Percentiles rank a stretch among this genome's conserved stretches.
phyloP scores from a whole-genome alignment of 345 rosid species.

The Euclidium syriacum region DNA sequence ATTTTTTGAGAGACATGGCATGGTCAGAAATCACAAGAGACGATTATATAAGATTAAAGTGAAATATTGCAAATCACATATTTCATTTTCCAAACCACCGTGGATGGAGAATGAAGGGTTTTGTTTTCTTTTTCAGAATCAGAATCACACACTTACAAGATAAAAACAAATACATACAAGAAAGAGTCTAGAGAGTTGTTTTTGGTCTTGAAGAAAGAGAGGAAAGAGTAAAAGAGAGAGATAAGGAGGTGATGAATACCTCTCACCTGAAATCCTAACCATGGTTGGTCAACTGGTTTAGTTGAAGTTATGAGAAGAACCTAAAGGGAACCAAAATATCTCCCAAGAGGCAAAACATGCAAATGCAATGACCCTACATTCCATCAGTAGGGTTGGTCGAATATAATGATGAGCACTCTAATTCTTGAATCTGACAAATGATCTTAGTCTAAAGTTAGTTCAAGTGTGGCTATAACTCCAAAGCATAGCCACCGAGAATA shows the following conservation, averaged over 20 bases:
- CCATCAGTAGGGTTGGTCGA: slow-evolving; percentile 54
- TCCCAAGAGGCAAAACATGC: slow-evolving; percentile 71
- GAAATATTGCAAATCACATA: slow-evolving; percentile 14
- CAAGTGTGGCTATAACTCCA: slow-evolving; percentile 56
- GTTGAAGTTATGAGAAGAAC: slow-evolving; percentile 47
- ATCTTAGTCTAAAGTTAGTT: slow-evolving; percentile 41
- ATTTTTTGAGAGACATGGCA: background rate
- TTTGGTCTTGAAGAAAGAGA: slow-evolving; percentile 21
- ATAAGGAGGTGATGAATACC: slow-evolving; percentile 30
- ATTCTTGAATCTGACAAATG: slow-evolving; percentile 12
- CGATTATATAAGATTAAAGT: slow-evolving; percentile 17
- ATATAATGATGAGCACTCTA: slow-evolving; percentile 35
- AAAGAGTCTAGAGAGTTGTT: background rate
- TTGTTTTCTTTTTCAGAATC: slow-evolving; percentile 25
- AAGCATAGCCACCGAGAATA: slow-evolving; percentile 52
- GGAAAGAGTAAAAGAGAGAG: slow-evolving; percentile 25
- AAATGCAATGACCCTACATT: slow-evolving; percentile 53
- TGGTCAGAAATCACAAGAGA: background rate
- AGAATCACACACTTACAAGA: slow-evolving; percentile 23
- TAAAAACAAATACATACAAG: slow-evolving; percentile 20
- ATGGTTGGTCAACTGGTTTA: slow-evolving; percentile 60
- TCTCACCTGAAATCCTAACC: slow-evolving; percentile 86
- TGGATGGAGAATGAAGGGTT: slow-evolving; percentile 23
- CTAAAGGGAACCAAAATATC: slow-evolving; percentile 80
- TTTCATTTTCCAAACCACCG: slow-evolving; percentile 30